Conservation (phyloP, 2,329 filamentous ascomycete species). For the Aspergillus fumigatiaffinis region DNA sequence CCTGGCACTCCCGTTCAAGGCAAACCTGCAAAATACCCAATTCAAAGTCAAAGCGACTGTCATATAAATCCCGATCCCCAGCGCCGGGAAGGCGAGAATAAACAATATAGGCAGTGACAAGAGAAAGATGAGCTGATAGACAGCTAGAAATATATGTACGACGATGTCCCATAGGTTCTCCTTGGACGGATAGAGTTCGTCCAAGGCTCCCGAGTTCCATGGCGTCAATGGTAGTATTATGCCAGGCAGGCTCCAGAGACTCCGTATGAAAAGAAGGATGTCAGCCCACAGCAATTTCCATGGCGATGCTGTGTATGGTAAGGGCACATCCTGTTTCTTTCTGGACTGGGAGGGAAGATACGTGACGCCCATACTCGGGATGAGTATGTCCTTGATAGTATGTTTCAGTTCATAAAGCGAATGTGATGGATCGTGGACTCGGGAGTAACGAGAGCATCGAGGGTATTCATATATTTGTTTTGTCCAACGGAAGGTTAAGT, state of each 20-base stretch:
- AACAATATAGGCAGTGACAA: slow-evolving; percentile 51
- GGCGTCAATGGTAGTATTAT: slow-evolving; percentile 58
- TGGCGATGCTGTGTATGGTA: slow-evolving; percentile 40
- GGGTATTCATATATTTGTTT: background rate
- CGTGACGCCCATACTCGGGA: slow-evolving; percentile 1
- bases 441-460: background rate
- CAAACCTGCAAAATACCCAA: slow-evolving; percentile 24
- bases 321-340: slow-evolving; percentile 16
- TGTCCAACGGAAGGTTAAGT: background rate
- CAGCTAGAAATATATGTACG: slow-evolving; percentile 56
- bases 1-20: slow-evolving; percentile 47
- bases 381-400: background rate
- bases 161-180: slow-evolving; percentile 56
- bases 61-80: slow-evolving; percentile 27
- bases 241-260: slow-evolving; percentile 48
- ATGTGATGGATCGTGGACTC: background rate
- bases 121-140: slow-evolving; percentile 60
- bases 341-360: slow-evolving; percentile 8
- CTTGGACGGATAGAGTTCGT: slow-evolving; percentile 60
- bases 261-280: slow-evolving; percentile 33
- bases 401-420: background rate
- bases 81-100: slow-evolving; percentile 43
- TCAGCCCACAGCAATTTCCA: slow-evolving; percentile 37
- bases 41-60: slow-evolving; percentile 25
- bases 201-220: slow-evolving; percentile 50